Percentiles rank a stretch among this genome's conserved stretches.
phyloP scores from a whole-genome alignment of 257 asterid species.

The Plantago major region DNA sequence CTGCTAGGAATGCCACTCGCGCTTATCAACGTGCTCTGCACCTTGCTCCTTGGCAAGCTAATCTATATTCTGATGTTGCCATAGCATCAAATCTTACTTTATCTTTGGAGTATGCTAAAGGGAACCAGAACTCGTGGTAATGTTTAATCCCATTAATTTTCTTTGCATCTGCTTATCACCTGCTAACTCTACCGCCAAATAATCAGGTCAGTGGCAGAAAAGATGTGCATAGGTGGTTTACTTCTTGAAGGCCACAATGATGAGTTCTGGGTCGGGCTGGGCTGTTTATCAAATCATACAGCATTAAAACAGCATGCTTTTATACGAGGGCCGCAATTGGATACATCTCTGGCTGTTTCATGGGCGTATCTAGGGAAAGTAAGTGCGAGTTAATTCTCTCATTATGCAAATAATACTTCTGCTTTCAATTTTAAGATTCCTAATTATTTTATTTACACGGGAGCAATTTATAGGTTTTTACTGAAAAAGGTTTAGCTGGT shows the following conservation, averaged over 20 bases:
- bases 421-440: not conserved
- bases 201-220: constrained; percentile 82
- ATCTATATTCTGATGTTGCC: constrained; percentile 72
- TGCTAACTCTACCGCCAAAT: constrained; percentile 30
- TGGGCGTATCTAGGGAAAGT: constrained; percentile 98
- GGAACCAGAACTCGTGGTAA: constrained; percentile 50
- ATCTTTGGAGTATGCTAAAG: constrained; percentile 48
- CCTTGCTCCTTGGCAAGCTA: constrained; percentile 91
- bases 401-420: not conserved
- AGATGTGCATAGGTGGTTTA: constrained; percentile 87
- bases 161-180: constrained; percentile 17
- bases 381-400: constrained; percentile 15
- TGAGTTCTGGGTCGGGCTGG: constrained; percentile 91
- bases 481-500: not conserved
- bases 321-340: constrained; percentile 84
- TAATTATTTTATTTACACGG: not conserved
- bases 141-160: constrained; percentile 17
- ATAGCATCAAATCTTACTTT: constrained; percentile 61
- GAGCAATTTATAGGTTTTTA: not conserved
- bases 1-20: constrained; percentile 64
- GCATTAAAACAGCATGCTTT: constrained; percentile 87
- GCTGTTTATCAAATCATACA: constrained; percentile 64
- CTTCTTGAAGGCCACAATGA: constrained; percentile 80
- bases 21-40: constrained; percentile 93
- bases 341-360: constrained; percentile 85